These are phyloP conservation scores for Pterocarpus santalinus DNA, from an alignment of 306 rosid genomes.

Conservation along the genomic window DNA sequence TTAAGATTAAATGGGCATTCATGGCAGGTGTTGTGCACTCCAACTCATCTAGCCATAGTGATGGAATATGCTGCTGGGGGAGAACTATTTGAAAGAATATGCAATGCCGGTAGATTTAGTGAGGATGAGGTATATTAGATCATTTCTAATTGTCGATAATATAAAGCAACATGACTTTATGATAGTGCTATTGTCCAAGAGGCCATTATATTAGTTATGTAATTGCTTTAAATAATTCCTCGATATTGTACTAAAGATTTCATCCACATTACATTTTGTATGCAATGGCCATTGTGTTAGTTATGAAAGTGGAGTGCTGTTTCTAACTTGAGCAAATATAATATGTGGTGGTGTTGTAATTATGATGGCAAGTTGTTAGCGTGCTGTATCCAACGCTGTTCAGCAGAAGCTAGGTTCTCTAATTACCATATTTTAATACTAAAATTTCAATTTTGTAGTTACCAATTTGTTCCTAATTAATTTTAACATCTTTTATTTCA, in stretches of 20 bases:
- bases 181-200: conserved; percentile 49
- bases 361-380: conserved; percentile 29
- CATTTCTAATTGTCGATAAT: background rate
- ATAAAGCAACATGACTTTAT: conserved; percentile 33
- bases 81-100: conserved; percentile 93
- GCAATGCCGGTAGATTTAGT: conserved; percentile 95
- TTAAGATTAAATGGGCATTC: conserved; percentile 17
- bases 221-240: conserved; percentile 6
- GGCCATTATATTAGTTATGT: conserved; percentile 42
- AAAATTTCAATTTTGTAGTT: background rate
- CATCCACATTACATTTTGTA: conserved; percentile 15
- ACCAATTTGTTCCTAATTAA: background rate
- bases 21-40: conserved; percentile 79
- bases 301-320: conserved; percentile 7
- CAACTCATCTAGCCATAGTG: conserved; percentile 89
- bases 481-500: background rate
- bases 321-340: conserved; percentile 22
- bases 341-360: conserved; percentile 13
- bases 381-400: background rate
- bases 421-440: background rate
- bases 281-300: conserved; percentile 3
- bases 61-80: conserved; percentile 99
- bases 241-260: conserved; percentile 17
- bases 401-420: background rate
- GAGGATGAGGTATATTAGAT: conserved; percentile 85